A percentile compares a stretch with the other conserved stretches of the same genome.
Conservation (phyloP, 2,329 filamentous ascomycete genomes). For the Fonsecaea multimorphosa region DNA sequence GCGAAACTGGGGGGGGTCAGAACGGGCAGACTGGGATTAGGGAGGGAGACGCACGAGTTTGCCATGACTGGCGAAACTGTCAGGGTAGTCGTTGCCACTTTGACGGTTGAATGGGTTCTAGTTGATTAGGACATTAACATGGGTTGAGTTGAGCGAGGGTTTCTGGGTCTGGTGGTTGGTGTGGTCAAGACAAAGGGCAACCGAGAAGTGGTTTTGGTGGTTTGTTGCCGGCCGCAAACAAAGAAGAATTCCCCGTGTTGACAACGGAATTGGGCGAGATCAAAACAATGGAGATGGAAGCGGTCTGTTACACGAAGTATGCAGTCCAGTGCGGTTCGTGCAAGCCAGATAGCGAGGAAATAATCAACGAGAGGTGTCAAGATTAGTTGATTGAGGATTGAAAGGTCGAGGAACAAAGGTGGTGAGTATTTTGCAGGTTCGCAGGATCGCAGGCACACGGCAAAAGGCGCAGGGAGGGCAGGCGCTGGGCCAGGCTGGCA, state of each 20-base stretch:
- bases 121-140: slow-evolving; percentile 30
- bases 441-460: slow-evolving; percentile 5
- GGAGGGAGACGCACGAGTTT: slow-evolving; percentile 33
- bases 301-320: slow-evolving; percentile 18
- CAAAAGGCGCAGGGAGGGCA: slow-evolving; percentile 6
- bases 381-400: slow-evolving; percentile 9
- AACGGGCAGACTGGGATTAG: not conserved
- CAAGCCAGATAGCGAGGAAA: slow-evolving; percentile 6
- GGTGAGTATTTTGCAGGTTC: slow-evolving; percentile 7
- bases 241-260: slow-evolving; percentile 27
- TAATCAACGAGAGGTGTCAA: slow-evolving; percentile 1
- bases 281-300: slow-evolving; percentile 19
- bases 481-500: not conserved
- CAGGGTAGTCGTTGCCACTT: slow-evolving; percentile 36
- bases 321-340: slow-evolving; percentile 21
- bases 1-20: slow-evolving; percentile 35
- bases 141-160: slow-evolving; percentile 5
- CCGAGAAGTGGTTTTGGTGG: slow-evolving; percentile 4
- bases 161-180: slow-evolving; percentile 5
- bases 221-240: slow-evolving; percentile 30
- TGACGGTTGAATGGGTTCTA: slow-evolving; percentile 24
- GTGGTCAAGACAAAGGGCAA: slow-evolving; percentile 29
- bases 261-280: slow-evolving; percentile 14
- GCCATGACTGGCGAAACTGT: slow-evolving; percentile 37
- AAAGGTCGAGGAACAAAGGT: not conserved